Conservation (phyloP, 768 basidiomycete species). For the Ramaria rubella region DNA sequence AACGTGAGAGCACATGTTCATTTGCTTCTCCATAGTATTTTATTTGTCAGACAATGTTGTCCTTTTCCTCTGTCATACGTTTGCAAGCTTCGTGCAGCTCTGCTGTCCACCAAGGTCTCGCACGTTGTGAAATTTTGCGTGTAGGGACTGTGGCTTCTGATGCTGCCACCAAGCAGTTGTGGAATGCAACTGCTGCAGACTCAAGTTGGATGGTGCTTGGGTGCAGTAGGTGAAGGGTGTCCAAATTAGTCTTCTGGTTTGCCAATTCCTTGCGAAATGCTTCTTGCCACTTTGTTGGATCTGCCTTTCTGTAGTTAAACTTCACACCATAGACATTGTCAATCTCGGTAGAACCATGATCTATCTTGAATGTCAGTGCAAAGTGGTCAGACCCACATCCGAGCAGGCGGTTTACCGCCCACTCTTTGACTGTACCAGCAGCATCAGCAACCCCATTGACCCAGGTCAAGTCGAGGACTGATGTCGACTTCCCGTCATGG, state of each 20-base stretch:
- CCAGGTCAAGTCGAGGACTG: constrained; percentile 1
- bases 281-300: background rate
- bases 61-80: constrained; percentile 5
- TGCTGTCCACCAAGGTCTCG: constrained; percentile 30
- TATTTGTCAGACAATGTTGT: constrained; percentile 7
- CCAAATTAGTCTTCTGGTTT: background rate
- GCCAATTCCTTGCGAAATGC: background rate
- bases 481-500: too few relatives aligned
- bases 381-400: too few relatives aligned
- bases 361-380: too few relatives aligned
- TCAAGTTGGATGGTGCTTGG: background rate
- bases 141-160: constrained; percentile 18
- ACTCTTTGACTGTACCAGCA: background rate
- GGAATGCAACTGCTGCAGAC: background rate
- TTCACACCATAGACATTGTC: background rate
- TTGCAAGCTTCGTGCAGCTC: constrained; percentile 22
- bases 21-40: background rate
- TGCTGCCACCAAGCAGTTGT: background rate
- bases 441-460: background rate
- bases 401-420: background rate
- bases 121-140: constrained; percentile 15
- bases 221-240: background rate
- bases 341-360: background rate
- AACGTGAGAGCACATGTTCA: background rate
- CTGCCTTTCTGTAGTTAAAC: constrained; percentile 8